Evolutionary conservation across 1,284 basidiomycete species (phyloP), one percentile per base, ranked within the genome.

Genomic region (Austropuccinia psidii): DNA sequence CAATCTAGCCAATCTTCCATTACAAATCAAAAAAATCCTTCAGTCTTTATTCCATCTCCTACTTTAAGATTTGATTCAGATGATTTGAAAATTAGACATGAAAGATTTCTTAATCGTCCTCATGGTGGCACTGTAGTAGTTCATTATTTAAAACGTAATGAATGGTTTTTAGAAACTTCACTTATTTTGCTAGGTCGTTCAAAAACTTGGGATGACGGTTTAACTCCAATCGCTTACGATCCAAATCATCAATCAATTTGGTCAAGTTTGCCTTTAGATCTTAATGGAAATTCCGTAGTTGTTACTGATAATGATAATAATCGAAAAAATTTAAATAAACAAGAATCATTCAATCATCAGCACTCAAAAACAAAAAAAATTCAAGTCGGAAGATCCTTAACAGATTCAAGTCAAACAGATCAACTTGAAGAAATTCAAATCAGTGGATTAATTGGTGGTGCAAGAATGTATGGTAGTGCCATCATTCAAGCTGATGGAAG

Each of bases 141-240:
- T 54, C 95, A 98, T 82, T 98, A 91, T 80, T 89, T 98, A 83
- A 98, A 98, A 86, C 90, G 92, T 81, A 88, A 91, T 77, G 89
- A 91, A 82, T 98, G 94, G 95, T 98, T 92, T 82, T 82, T 92
- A 76, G 95, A 98, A 83, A 91, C 95, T 0, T 90, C 91, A 17
- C 82, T 93, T 19, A 93, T 92, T 24, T 82, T 98, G 24, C 83
- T 97, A 35, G 91, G 91, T 47, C 86, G 87, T 7, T 86, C 88
- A 15, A 88, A 90, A 73, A 79, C 80, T 75, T 82, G 82, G 82
- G 79, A 80, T 60, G 50, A 61, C 0, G 79, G 79, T 0, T 39
- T 76, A 21, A 75, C 73, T 41, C 75, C 72, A 55, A 77, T 76
- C 77, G 79, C 37, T 13, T 76, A 70, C 49, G 74, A 60, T 13